These are phyloP conservation scores for Glutinoglossum americanum DNA, from an alignment of 495 filamentous ascomycete species.

Conservation along the genomic window DNA sequence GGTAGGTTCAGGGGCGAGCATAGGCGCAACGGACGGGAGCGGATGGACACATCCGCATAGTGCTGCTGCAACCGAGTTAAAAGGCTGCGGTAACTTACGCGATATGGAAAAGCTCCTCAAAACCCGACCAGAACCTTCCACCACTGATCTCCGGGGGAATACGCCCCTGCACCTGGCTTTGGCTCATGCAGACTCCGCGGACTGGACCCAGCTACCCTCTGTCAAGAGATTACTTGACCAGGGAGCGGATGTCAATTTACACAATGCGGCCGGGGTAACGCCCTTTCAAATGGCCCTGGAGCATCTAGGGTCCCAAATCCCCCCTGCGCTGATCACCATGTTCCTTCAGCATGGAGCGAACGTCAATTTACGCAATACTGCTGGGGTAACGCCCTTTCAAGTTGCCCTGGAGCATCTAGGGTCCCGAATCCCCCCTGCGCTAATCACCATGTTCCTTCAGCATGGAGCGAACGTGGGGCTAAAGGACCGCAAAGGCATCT, in stretches of 20 bases:
- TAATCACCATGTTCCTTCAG: not conserved
- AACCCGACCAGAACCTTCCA: not conserved
- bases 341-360: not conserved
- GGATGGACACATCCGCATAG: not conserved
- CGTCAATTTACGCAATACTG: not conserved
- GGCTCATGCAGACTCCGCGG: not conserved
- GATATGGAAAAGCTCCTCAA: not conserved
- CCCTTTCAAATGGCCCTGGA: not conserved
- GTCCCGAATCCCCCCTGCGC: not conserved
- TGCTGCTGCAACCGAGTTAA: not conserved
- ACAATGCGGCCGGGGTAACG: not conserved
- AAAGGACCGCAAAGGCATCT: not conserved
- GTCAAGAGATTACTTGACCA: not conserved
- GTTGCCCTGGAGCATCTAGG: not conserved
- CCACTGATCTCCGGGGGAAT: not conserved
- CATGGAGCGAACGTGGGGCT: not conserved
- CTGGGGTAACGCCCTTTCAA: not conserved
- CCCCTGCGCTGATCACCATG: not conserved
- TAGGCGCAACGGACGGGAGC: not conserved
- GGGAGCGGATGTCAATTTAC: not conserved
- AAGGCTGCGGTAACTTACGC: not conserved
- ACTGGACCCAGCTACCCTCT: not conserved
- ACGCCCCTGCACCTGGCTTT: not conserved
- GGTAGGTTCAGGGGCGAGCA: not conserved
- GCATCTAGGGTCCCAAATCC: not conserved